Evolutionary conservation across 2,329 filamentous ascomycete genomes (phyloP).

Genomic region (Fusarium sp.): DNA sequence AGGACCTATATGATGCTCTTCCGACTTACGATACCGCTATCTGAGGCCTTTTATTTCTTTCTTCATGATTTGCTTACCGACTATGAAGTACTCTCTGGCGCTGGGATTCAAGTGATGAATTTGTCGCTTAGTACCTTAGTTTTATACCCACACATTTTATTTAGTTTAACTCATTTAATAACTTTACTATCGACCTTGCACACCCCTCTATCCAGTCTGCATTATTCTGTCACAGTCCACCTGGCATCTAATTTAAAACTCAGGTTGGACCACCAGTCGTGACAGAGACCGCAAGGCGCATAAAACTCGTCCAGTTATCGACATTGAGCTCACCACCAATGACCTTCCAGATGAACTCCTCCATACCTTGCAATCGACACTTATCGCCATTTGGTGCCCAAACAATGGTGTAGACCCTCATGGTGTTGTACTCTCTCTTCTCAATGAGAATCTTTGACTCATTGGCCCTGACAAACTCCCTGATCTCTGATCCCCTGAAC

Average conservation of each 20-base stretch:
- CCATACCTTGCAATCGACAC: background rate
- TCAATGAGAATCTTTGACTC: background rate
- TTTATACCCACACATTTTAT: background rate
- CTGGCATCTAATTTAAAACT: background rate
- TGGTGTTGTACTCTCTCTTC: background rate
- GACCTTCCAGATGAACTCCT: background rate
- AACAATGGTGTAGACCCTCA: background rate
- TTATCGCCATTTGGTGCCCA: background rate
- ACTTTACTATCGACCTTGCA: fast-evolving
- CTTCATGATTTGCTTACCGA: background rate
- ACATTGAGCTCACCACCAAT: background rate
- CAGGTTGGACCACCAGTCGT: background rate
- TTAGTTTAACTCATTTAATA: background rate
- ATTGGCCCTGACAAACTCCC: background rate
- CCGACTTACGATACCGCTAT: conserved; percentile 12
- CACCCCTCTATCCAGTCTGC: fast-evolving
- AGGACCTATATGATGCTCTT: conserved; percentile 12
- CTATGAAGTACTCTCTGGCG: background rate
- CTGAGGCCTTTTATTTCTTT: background rate
- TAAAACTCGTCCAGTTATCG: background rate
- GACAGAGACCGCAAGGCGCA: background rate
- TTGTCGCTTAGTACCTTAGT: background rate
- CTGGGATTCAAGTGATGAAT: fast-evolving
- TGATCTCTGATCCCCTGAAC: background rate
- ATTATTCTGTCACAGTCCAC: no score